Percentiles rank a stretch among this genome's conserved stretches.
phyloP scores from a whole-genome alignment of 768 basidiomycete species.

The Ephemerocybe angulata region DNA sequence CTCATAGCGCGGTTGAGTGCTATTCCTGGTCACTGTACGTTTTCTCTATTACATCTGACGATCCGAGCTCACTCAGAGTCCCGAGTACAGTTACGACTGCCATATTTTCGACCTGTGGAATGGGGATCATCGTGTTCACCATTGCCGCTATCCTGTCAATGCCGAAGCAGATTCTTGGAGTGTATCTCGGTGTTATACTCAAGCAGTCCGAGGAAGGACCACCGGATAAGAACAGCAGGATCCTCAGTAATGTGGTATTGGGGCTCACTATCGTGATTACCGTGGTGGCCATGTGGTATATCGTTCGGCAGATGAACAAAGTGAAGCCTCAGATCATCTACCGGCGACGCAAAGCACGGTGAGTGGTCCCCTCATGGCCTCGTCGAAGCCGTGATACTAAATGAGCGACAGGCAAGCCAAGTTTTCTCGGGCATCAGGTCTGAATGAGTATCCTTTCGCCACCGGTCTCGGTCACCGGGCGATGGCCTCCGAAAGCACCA shows the following conservation, averaged over 20 bases:
- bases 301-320: slow-evolving; percentile 65
- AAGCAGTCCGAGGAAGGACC: slow-evolving; percentile 44
- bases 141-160: slow-evolving; percentile 78
- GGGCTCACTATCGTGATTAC: slow-evolving; percentile 70
- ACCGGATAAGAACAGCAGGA: slow-evolving; percentile 46
- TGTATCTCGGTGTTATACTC: slow-evolving; percentile 85
- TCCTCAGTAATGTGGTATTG: slow-evolving; percentile 68
- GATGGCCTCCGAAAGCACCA: background rate
- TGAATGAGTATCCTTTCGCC: background rate
- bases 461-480: background rate
- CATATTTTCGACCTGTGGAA: slow-evolving; percentile 86
- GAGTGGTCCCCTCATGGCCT: slow-evolving; percentile 1
- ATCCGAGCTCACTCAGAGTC: slow-evolving; percentile 7
- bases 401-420: background rate
- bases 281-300: slow-evolving; percentile 78
- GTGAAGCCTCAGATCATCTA: slow-evolving; percentile 68
- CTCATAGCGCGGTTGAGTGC: slow-evolving; percentile 74
- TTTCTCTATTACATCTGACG: background rate
- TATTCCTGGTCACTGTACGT: slow-evolving; percentile 82
- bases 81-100: slow-evolving; percentile 77
- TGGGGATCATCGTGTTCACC: slow-evolving; percentile 73
- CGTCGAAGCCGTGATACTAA: too few species aligned
- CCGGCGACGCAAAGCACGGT: slow-evolving; percentile 69
- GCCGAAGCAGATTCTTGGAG: slow-evolving; percentile 89
- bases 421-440: background rate